Conservation (phyloP, 192 early-diverging fungal species). For the Allomyces arbusculus region DNA sequence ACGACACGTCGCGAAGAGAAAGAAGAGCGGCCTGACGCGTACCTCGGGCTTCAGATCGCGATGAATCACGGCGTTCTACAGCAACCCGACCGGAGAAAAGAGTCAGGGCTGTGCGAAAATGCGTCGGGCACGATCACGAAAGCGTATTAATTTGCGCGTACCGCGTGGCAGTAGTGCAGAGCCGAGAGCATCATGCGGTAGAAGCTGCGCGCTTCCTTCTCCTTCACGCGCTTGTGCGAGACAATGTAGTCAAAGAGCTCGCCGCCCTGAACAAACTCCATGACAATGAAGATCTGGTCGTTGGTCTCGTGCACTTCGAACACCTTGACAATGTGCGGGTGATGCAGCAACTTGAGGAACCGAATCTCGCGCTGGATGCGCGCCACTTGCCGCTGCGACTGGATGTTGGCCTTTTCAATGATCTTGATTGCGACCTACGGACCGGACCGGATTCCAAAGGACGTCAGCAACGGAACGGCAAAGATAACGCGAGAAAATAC, state of each 20-base stretch:
- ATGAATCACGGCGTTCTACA: constrained; percentile 39
- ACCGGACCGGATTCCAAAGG: no score
- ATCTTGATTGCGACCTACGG: constrained; percentile 44
- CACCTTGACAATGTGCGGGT: constrained; percentile 74
- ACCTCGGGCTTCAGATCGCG: constrained; percentile 63
- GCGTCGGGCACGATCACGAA: background rate
- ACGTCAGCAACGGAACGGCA: no score
- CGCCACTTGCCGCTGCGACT: constrained; percentile 42
- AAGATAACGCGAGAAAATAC: no score
- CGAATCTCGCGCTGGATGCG: constrained; percentile 58
- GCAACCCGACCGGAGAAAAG: no score
- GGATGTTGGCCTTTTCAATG: constrained; percentile 23
- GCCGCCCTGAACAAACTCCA: constrained; percentile 72
- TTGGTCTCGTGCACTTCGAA: constrained; percentile 62
- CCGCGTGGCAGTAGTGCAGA: constrained; percentile 39
- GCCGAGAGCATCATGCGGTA: constrained; percentile 68
- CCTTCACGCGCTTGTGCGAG: constrained; percentile 51
- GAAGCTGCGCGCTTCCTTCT: constrained; percentile 66
- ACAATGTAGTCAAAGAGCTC: constrained; percentile 77
- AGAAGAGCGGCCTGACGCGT: no score
- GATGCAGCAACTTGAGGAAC: constrained; percentile 66
- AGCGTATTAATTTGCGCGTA: background rate
- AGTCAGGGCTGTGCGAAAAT: no score
- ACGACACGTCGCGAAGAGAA: no score
- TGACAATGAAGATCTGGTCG: constrained; percentile 60